Evolutionary conservation across 2,329 filamentous ascomycete genomes (phyloP).

Genomic region (Laburnicola sp.): DNA sequence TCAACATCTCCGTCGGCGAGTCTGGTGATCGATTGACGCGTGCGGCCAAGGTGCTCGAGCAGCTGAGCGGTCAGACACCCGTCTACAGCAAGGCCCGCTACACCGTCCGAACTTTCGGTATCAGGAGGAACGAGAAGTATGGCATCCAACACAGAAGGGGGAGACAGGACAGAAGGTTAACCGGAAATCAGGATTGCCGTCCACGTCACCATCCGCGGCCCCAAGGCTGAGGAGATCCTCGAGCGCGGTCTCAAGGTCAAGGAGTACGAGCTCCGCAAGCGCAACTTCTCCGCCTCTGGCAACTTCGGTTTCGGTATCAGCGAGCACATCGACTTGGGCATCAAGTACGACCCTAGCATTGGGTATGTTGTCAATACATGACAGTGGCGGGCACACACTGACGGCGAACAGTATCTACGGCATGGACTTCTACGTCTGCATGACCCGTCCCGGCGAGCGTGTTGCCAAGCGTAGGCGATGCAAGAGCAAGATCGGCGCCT

Average conservation of each 20-base stretch:
- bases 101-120: slow-evolving; percentile 99
- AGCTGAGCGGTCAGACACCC: slow-evolving; percentile 98
- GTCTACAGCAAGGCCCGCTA: slow-evolving; percentile 99
- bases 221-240: slow-evolving; percentile 99
- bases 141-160: not conserved
- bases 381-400: slow-evolving; percentile 16
- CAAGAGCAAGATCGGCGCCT: slow-evolving; percentile 82
- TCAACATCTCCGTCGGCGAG: slow-evolving; percentile 99
- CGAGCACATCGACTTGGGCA: slow-evolving; percentile 99
- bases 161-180: slow-evolving; percentile 9
- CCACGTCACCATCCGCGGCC: slow-evolving; percentile 98
- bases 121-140: slow-evolving; percentile 91
- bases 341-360: slow-evolving; percentile 66
- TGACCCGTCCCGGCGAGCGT: slow-evolving; percentile 98
- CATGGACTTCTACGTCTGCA: slow-evolving; percentile 99
- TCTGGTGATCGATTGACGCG: slow-evolving; percentile 99
- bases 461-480: slow-evolving; percentile 91
- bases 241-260: slow-evolving; percentile 99
- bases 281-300: slow-evolving; percentile 99
- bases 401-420: slow-evolving; percentile 51
- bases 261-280: slow-evolving; percentile 99
- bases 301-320: slow-evolving; percentile 97
- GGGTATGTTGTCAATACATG: slow-evolving; percentile 32
- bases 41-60: slow-evolving; percentile 99
- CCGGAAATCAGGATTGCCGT: slow-evolving; percentile 80